These are phyloP conservation scores for Microcyclosporella mali DNA, from an alignment of 2,329 filamentous ascomycete genomes.

Conservation along the genomic window DNA sequence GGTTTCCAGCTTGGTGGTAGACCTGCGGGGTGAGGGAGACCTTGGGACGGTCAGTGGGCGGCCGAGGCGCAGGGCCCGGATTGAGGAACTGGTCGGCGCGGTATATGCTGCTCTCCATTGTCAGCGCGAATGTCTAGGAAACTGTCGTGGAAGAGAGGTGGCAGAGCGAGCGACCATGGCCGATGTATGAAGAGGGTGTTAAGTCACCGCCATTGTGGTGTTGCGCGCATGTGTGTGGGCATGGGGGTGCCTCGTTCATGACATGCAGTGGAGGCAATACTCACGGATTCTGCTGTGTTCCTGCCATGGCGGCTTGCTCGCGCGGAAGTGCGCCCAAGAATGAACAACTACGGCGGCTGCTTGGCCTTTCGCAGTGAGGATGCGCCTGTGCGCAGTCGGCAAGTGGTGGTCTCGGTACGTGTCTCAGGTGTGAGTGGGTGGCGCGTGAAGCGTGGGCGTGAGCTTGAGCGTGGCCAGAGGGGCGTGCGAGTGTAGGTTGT, in stretches of 20 bases:
- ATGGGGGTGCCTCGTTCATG: background rate
- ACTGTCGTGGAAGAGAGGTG: background rate
- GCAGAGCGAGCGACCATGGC: background rate
- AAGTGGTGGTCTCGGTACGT: too few species aligned
- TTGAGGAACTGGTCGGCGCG: slow-evolving; percentile 79
- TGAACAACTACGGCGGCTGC: too few species aligned
- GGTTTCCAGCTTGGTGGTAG: slow-evolving; percentile 65
- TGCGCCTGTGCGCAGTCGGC: too few species aligned
- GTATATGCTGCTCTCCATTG: slow-evolving; percentile 46
- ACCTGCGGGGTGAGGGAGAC: slow-evolving; percentile 72
- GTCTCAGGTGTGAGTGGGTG: background rate
- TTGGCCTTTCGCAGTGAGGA: background rate
- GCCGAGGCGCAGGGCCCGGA: slow-evolving; percentile 85
- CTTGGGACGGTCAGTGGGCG: slow-evolving; percentile 70
- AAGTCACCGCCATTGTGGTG: background rate
- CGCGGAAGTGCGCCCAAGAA: too few species aligned
- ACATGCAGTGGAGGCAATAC: background rate
- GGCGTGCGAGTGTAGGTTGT: too few species aligned
- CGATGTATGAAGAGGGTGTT: background rate
- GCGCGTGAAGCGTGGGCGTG: background rate
- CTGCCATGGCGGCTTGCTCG: slow-evolving; percentile 2
- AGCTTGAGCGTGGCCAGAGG: too few species aligned
- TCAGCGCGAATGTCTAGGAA: slow-evolving; percentile 2
- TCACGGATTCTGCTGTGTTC: slow-evolving; percentile 1
- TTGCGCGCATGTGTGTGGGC: background rate